A percentile compares a stretch with the other conserved stretches of the same genome.
Evolutionary conservation across 2,329 filamentous ascomycete species (phyloP).

Genomic region (Aspergillus sp.): DNA sequence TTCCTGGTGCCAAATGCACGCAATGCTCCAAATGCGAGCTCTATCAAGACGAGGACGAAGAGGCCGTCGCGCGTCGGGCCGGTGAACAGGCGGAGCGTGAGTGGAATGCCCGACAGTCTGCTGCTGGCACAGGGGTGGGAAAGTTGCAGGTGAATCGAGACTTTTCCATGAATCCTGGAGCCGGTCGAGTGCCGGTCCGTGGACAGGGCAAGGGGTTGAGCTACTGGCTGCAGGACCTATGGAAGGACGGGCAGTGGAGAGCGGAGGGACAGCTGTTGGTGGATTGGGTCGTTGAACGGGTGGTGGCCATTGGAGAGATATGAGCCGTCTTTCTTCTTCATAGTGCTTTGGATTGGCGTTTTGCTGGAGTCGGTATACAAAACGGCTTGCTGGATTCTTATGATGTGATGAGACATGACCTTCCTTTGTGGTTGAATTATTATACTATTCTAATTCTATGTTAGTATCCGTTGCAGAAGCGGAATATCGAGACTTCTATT

Average conservation of each 20-base stretch:
- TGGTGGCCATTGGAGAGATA: conserved; percentile 37
- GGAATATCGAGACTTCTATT: no score
- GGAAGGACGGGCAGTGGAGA: conserved; percentile 42
- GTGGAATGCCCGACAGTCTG: conserved; percentile 66
- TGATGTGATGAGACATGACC: conserved; percentile 10
- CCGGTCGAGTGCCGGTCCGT: conserved; percentile 8
- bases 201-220: conserved; percentile 24
- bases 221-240: conserved; percentile 39
- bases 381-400: not conserved
- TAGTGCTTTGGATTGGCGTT: not conserved
- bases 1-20: conserved; percentile 68
- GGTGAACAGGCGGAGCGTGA: conserved; percentile 69
- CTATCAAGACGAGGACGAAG: conserved; percentile 69
- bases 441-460: not conserved
- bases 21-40: conserved; percentile 82
- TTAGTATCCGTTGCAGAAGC: no score
- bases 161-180: conserved; percentile 15
- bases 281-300: conserved; percentile 40
- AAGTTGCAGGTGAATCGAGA: conserved; percentile 28
- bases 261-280: conserved; percentile 40
- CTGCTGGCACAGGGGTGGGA: conserved; percentile 17
- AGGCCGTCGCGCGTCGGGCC: conserved; percentile 65
- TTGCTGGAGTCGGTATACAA: not conserved
- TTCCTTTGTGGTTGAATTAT: not conserved
- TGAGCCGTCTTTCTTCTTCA: conserved; percentile 12